Evolutionary conservation across 805 yeast species (phyloP).

Genomic region (Metschnikowia matae): DNA sequence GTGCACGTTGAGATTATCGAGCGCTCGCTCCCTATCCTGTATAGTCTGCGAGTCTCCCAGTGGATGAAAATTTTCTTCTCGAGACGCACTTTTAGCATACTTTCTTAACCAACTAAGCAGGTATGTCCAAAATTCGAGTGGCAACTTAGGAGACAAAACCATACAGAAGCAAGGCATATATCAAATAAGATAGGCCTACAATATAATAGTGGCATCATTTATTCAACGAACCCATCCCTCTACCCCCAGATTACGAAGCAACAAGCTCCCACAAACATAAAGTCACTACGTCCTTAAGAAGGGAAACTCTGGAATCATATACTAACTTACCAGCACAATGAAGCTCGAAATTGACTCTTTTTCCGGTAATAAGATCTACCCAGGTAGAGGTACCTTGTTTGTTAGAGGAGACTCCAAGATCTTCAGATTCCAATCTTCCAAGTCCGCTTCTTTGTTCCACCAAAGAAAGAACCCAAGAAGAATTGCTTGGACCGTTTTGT

Average conservation of each 20-base stretch:
- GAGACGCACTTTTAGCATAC: constrained; percentile 11
- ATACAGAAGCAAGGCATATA: background rate
- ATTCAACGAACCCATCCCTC: background rate
- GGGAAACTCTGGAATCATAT: constrained; percentile 2
- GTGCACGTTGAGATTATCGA: background rate
- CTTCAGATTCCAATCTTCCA: constrained; percentile 98
- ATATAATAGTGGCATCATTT: background rate
- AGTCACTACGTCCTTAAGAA: background rate
- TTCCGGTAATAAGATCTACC: constrained; percentile 99
- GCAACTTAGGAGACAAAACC: background rate
- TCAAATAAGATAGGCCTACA: background rate
- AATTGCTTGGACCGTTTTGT: constrained; percentile 98
- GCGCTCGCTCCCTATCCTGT: constrained; percentile 14
- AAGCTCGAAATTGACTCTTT: constrained; percentile 99
- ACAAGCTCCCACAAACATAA: background rate
- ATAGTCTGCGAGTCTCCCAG: constrained; percentile 12
- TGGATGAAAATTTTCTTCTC: constrained; percentile 19
- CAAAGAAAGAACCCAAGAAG: constrained; percentile 99
- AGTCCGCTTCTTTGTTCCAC: constrained; percentile 95
- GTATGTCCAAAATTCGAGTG: constrained; percentile 13
- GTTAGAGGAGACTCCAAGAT: constrained; percentile 99
- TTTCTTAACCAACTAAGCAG: constrained; percentile 18
- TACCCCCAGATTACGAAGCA: background rate
- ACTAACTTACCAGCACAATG: constrained; percentile 56
- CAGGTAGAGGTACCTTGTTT: constrained; percentile 99